phyloP scores from a whole-genome alignment of 768 basidiomycete species.

The Amanita inopinata region DNA sequence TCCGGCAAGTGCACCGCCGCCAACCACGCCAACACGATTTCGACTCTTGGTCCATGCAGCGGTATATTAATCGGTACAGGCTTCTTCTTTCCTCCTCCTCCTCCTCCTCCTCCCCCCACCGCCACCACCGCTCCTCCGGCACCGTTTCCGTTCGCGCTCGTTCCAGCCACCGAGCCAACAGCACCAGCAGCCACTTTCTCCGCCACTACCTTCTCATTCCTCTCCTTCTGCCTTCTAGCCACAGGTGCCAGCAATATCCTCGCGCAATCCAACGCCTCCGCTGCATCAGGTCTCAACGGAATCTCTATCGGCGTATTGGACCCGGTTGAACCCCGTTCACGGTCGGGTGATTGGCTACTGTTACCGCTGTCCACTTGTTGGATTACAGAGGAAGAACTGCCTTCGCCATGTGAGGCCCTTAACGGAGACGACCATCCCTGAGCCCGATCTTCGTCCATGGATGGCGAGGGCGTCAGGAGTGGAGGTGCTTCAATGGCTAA shows the following conservation, averaged over 20 bases:
- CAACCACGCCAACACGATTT: slow-evolving; percentile 79
- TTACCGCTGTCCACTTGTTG: background rate
- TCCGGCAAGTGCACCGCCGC: slow-evolving; percentile 74
- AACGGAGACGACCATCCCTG: slow-evolving; percentile 15
- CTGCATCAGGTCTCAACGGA: slow-evolving; percentile 28
- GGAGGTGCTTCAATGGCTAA: slow-evolving; percentile 35
- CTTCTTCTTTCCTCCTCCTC: slow-evolving; percentile 36
- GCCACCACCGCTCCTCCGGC: slow-evolving; percentile 7
- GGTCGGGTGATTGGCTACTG: slow-evolving; percentile 3
- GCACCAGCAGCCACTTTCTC: slow-evolving; percentile 41
- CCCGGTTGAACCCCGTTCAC: background rate
- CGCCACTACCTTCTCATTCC: slow-evolving; percentile 39
- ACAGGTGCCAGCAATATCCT: slow-evolving; percentile 72
- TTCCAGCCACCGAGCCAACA: too few species aligned
- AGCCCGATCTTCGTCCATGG: slow-evolving; percentile 5
- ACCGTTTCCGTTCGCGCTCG: too few species aligned
- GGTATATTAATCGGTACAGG: slow-evolving; percentile 68
- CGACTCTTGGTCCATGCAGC: slow-evolving; percentile 78
- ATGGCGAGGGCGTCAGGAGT: slow-evolving; percentile 16
- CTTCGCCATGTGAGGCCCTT: slow-evolving; percentile 14
- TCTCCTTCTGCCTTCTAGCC: slow-evolving; percentile 49
- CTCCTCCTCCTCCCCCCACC: background rate
- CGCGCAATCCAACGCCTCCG: slow-evolving; percentile 51
- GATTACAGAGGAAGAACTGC: slow-evolving; percentile 10
- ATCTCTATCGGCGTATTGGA: background rate